Conservation (phyloP, 345 rosid species). For the Clausena lansium region DNA sequence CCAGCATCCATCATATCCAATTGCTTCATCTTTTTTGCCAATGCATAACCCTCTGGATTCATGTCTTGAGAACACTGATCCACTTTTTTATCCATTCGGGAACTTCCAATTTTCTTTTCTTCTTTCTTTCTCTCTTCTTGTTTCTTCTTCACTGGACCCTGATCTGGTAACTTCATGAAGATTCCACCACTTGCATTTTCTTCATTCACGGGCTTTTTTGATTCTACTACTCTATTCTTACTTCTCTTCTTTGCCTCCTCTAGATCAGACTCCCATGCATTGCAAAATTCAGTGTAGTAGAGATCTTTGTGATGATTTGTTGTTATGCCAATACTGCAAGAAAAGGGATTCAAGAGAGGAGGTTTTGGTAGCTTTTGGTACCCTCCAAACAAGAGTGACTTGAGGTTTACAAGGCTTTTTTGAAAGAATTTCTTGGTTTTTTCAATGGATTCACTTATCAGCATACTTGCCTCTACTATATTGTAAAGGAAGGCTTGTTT, state of each 20-base stretch:
- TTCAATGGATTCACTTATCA: conserved; percentile 49
- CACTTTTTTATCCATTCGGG: conserved; percentile 18
- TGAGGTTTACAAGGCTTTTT: conserved; percentile 49
- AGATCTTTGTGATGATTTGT: conserved; percentile 24
- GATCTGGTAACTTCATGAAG: conserved; percentile 18
- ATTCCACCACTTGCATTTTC: conserved; percentile 23
- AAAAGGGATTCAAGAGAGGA: conserved; percentile 39
- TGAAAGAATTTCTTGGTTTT: conserved; percentile 54
- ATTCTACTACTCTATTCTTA: neutral
- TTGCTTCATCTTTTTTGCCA: conserved; percentile 83
- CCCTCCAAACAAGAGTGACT: conserved; percentile 46
- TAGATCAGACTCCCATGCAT: conserved; percentile 37
- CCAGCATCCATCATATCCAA: conserved; percentile 74
- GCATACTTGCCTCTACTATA: conserved; percentile 27
- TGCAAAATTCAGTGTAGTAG: conserved; percentile 30
- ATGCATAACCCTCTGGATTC: conserved; percentile 37
- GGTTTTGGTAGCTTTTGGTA: conserved; percentile 45
- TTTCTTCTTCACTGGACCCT: conserved; percentile 31
- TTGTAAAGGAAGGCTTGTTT: neutral
- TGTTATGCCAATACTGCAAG: conserved; percentile 26
- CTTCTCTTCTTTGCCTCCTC: conserved; percentile 32
- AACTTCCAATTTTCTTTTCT: conserved; percentile 29
- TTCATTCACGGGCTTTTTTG: conserved; percentile 17
- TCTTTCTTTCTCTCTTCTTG: conserved; percentile 26
- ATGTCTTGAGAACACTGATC: conserved; percentile 13